Evolutionary conservation across 805 yeast species (phyloP).

Genomic region (Starmerella stigmatis): DNA sequence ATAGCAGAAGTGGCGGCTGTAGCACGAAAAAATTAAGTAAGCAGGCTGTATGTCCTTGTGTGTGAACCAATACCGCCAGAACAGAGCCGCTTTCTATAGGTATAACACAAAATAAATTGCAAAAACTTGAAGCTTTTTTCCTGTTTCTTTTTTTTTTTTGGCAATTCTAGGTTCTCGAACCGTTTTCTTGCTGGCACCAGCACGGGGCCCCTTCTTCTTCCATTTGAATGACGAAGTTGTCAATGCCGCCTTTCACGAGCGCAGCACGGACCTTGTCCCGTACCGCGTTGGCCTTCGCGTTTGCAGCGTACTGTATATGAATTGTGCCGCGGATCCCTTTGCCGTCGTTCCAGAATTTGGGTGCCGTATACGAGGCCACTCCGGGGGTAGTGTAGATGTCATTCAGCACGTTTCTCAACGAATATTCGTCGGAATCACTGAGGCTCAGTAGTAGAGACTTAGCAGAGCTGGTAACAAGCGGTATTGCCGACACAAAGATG

Average conservation of each 20-base stretch:
- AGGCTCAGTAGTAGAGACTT: slow-evolving; percentile 58
- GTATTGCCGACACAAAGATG: slow-evolving; percentile 72
- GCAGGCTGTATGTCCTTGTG: no score
- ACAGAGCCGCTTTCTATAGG: no score
- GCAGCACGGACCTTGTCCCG: slow-evolving; percentile 50
- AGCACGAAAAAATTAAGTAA: slow-evolving; percentile 2
- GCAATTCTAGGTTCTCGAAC: background rate
- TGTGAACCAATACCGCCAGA: no score
- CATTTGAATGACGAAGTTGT: slow-evolving; percentile 53
- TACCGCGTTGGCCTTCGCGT: slow-evolving; percentile 53
- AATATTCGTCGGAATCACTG: slow-evolving; percentile 47
- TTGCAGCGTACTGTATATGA: slow-evolving; percentile 61
- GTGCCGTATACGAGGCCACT: slow-evolving; percentile 73
- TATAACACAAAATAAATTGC: no score
- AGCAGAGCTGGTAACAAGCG: slow-evolving; percentile 73
- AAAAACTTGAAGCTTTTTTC: no score
- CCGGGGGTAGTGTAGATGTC: slow-evolving; percentile 67
- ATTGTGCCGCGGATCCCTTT: slow-evolving; percentile 57
- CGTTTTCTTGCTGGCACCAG: slow-evolving; percentile 45
- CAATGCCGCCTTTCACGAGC: slow-evolving; percentile 41
- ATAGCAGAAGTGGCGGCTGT: background rate
- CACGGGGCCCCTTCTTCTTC: slow-evolving; percentile 54
- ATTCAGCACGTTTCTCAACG: slow-evolving; percentile 52
- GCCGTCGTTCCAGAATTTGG: slow-evolving; percentile 78
- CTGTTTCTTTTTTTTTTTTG: no score